phyloP scores from a whole-genome alignment of 1,139 yeast species.

The Yamadazyma pseudoaaseri region DNA sequence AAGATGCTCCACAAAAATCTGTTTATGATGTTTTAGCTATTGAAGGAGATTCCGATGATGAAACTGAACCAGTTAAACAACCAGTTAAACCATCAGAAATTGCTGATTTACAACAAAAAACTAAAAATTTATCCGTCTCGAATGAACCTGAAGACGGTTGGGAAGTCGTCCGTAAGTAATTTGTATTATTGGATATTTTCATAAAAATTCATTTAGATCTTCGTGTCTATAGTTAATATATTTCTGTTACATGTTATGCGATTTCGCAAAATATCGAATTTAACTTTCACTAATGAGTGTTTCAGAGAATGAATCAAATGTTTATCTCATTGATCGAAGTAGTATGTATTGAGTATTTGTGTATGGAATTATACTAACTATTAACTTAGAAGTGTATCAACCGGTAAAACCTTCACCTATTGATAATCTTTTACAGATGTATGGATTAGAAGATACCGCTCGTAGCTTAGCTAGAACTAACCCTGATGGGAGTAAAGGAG shows the following conservation, averaged over 20 bases:
- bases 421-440: conserved; percentile 66
- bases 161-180: conserved; percentile 58
- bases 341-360: too few relatives aligned
- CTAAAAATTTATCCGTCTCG: conserved; percentile 42
- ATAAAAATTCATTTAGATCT: too few relatives aligned
- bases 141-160: conserved; percentile 42
- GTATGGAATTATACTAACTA: conserved; percentile 14
- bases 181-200: background rate
- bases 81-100: conserved; percentile 10
- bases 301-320: background rate
- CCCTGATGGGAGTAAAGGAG: conserved; percentile 86
- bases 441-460: conserved; percentile 67
- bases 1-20: conserved; percentile 51
- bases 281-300: background rate
- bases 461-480: conserved; percentile 83
- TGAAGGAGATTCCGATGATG: conserved; percentile 60
- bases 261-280: background rate
- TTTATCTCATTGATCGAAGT: conserved; percentile 12
- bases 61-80: conserved; percentile 25
- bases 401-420: conserved; percentile 59
- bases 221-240: conserved; percentile 3
- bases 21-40: conserved; percentile 63
- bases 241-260: background rate
- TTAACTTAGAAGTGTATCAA: conserved; percentile 11
- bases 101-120: conserved; percentile 36